Evolutionary conservation across 257 asterid species (phyloP), one percentile per base, ranked within the genome.

Genomic region (Solanum paucissectum): DNA sequence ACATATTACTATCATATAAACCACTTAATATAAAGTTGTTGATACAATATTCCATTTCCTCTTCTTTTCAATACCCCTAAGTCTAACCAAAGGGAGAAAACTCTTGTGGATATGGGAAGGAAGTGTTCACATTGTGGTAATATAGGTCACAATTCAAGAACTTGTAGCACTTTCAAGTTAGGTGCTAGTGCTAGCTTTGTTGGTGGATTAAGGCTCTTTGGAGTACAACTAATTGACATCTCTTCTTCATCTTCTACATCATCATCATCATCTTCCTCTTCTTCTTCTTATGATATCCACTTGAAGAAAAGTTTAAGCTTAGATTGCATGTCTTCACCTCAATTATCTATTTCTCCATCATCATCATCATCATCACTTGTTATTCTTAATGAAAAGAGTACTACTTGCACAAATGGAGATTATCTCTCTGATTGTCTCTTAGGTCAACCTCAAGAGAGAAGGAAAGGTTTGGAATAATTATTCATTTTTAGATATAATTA

Each of bases 81-180:
- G 72, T 64, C 72, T 25, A 37, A 36, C 83, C 49, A 21, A 73
- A 18, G n/a, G 21, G 21, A 29, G 37, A 27, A 68, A 69, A 71
- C 40, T 76, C 52, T 55, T 58, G 25, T 66, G 25, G 44, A 36
- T 18, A 96, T 94, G 99, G 97, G 93, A 20, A 95, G 99, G 42
- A 96, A 96, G 91, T 95, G 99, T 92, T 94, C 98, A 75, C 95
- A 93, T 87, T 96, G 99, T 89, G 98, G 98, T 60, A 93, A 92
- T 91, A 91, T 91, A 40, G 99, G 99, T 66, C 99, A 96, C 90
- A 96, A 96, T 91, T 93, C 98, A 88, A 96, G 97, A 91, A 94
- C 99, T 68, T 96, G 99, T 91, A 92, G 77, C 90, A 29, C 85
- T 58, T 62, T 88, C 60, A 88, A 62, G 90, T 72, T 72, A 74